phyloP scores from a whole-genome alignment of 495 filamentous ascomycete species.

The Tuber brumale region DNA sequence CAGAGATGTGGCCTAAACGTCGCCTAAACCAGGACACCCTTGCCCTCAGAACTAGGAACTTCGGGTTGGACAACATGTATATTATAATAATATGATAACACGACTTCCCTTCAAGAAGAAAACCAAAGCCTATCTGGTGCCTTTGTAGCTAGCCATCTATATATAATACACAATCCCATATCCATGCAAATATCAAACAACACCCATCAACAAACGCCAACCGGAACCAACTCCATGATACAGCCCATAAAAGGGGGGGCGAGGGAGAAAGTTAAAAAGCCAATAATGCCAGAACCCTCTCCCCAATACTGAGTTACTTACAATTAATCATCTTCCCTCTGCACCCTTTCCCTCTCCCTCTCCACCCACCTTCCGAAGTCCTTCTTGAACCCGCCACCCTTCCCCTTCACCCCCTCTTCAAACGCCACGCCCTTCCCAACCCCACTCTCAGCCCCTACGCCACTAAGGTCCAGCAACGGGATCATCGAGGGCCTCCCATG shows the following conservation, averaged over 20 bases:
- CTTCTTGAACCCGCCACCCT: conserved; percentile 14
- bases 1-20: neutral
- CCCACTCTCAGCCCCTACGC: conserved; percentile 1
- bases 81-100: neutral
- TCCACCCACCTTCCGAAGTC: conserved; percentile 26
- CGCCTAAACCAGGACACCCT: neutral
- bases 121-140: neutral
- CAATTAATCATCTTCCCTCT: neutral
- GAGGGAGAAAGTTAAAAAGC: conserved; percentile 5
- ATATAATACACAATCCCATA: neutral
- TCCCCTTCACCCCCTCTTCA: neutral
- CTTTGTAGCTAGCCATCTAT: neutral
- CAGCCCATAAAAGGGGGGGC: neutral
- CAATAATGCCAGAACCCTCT: neutral
- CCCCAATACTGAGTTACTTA: neutral
- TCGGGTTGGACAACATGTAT: neutral
- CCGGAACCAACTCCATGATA: neutral
- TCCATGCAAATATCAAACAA: conserved; percentile 5
- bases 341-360: conserved; percentile 1
- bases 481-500: conserved; percentile 76
- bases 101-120: neutral
- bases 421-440: conserved; percentile 10
- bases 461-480: conserved; percentile 54
- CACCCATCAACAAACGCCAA: neutral
- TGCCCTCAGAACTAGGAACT: neutral